Evolutionary conservation across 2,329 filamentous ascomycete genomes (phyloP), one percentile per base, ranked within the genome.

Genomic region (Trichoderma lentiforme): DNA sequence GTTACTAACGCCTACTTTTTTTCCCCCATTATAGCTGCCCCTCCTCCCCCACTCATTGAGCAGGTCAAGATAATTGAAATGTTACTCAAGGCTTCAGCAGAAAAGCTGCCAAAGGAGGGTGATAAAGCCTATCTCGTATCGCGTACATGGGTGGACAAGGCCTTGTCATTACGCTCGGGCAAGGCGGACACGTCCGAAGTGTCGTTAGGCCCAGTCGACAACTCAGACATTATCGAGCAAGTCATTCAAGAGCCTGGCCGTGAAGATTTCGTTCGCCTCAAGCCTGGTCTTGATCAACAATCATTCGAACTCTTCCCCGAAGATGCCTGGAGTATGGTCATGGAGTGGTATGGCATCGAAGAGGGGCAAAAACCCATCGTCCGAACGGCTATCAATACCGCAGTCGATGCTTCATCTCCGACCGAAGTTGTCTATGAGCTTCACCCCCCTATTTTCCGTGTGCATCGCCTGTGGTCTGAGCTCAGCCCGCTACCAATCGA

Each of bases 391-490:
- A 92, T 95, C 81, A 92, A 97, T 80, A 94, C 92, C 30, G 87
- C 90, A 8, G 84, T 86, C 2, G 86, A 88, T 53, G 86, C 86
- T 2, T 78, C 82, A n/a, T 82, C 82, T 18, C 77, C 83, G 3
- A 84, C 89, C 51, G 93, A 97, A 74, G 83, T 97, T 61, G 85
- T 92, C 76, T 97, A 92, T 80, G 96, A 98, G 82, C 85, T 94
- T 53, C 90, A 94, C 77, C 96, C 95, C 5, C 94, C 93, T 0
- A 86, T 97, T 57, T 93, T 98, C 80, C 93, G 91, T 1, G 86
- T 98, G 73, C 90, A 97, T 78, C 94, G 95, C 75, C 85, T 98
- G 2, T 91, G 90, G 79, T 88, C 88, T 3, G 83, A 87, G 21
- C 82, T 86, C 66, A 90, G 86, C 74, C 87, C 88, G 2, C 81